These are phyloP conservation scores for Mucor lusitanicus DNA, from an alignment of 371 early-diverging fungal genomes.

Conservation along the genomic window DNA sequence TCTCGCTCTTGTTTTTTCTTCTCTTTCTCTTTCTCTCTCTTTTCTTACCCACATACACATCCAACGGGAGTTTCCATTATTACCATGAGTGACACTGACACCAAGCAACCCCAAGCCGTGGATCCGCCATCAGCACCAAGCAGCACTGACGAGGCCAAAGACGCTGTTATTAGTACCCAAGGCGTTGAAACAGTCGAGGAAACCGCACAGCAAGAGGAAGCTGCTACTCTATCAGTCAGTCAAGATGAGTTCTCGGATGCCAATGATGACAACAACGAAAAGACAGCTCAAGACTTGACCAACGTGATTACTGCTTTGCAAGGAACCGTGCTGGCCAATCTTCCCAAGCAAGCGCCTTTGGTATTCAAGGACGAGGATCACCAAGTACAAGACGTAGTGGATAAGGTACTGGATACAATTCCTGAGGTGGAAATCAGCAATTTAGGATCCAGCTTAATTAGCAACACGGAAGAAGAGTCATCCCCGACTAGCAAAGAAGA, in stretches of 20 bases:
- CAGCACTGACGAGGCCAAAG: too few relatives aligned
- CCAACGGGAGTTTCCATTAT: too few relatives aligned
- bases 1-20: neutral
- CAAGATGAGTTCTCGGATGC: conserved; percentile 9
- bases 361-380: neutral
- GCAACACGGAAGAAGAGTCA: neutral
- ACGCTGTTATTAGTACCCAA: neutral
- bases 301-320: conserved; percentile 13
- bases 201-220: neutral
- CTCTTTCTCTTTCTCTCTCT: neutral
- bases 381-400: neutral
- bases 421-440: neutral
- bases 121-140: neutral
- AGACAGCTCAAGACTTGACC: conserved; percentile 9
- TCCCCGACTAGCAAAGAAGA: neutral
- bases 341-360: neutral
- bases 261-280: neutral
- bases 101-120: neutral
- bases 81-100: neutral
- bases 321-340: conserved; percentile 2
- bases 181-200: neutral
- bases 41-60: too few relatives aligned
- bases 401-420: conserved; percentile 4
- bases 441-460: conserved; percentile 16
- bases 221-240: conserved; percentile 1